phyloP scores from a whole-genome alignment of 2,329 filamentous ascomycete genomes.

The Ophiostoma montium region DNA sequence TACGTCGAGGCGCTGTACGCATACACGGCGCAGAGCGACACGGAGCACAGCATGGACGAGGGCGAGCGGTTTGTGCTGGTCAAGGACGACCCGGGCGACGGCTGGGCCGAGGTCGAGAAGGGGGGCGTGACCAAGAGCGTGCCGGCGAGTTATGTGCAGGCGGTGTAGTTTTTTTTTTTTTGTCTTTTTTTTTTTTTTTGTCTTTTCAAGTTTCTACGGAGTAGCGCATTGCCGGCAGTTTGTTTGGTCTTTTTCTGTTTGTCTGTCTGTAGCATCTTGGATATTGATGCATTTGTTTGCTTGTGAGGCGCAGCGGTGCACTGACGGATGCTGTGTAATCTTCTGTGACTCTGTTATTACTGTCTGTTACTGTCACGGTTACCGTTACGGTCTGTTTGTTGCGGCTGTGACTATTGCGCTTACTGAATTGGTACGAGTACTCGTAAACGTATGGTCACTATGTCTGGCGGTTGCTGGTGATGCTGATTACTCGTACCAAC shows the following conservation, averaged over 20 bases:
- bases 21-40: conserved; percentile 72
- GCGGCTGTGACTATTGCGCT: no score
- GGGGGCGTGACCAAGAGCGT: conserved; percentile 78
- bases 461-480: no score
- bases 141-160: conserved; percentile 82
- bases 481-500: no score
- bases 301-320: background rate
- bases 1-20: conserved; percentile 91
- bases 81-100: conserved; percentile 77
- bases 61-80: conserved; percentile 87
- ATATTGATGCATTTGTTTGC: background rate
- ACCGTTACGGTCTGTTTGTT: no score
- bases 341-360: no score
- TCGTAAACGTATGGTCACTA: no score
- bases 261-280: background rate
- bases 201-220: no score
- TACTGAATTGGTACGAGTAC: no score
- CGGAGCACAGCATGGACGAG: conserved; percentile 80
- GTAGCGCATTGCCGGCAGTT: background rate
- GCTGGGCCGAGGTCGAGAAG: conserved; percentile 94
- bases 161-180: conserved; percentile 33
- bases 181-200: background rate
- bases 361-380: no score
- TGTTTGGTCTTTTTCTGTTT: background rate
- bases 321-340: no score